Evolutionary conservation across 2,329 filamentous ascomycete genomes (phyloP).

Genomic region (Capronia coronata): DNA sequence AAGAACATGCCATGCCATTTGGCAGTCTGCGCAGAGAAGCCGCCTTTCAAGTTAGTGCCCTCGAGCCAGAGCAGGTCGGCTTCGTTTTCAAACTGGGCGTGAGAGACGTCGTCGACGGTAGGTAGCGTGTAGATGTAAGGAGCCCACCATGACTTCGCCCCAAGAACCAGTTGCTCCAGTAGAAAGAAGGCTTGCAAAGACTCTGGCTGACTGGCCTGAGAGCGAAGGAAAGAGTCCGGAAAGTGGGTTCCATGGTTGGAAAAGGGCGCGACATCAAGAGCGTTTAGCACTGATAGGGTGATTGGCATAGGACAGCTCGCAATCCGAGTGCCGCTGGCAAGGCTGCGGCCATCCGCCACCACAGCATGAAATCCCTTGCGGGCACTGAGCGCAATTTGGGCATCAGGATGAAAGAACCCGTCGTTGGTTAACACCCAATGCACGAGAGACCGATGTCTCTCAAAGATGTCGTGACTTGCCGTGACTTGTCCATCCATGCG

Average conservation of each 20-base stretch:
- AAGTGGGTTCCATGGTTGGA: constrained; percentile 25
- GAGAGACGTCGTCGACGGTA: constrained; percentile 53
- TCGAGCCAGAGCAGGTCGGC: constrained; percentile 51
- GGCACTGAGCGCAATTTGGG: constrained; percentile 20
- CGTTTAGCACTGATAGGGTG: constrained; percentile 28
- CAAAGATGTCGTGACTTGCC: constrained; percentile 12
- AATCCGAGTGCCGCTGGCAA: constrained; percentile 21
- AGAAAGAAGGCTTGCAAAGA: constrained; percentile 51
- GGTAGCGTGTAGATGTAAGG: constrained; percentile 62
- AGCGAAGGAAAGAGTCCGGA: constrained; percentile 23
- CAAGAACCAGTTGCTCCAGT: constrained; percentile 59
- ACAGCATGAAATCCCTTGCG: constrained; percentile 27
- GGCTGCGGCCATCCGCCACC: constrained; percentile 16
- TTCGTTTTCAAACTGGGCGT: constrained; percentile 59
- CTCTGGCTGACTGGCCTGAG: constrained; percentile 12
- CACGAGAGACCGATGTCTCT: constrained; percentile 21
- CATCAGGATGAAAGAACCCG: constrained; percentile 24
- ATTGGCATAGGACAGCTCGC: constrained; percentile 25
- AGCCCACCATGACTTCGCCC: constrained; percentile 57
- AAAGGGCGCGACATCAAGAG: constrained; percentile 26
- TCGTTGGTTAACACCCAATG: constrained; percentile 24
- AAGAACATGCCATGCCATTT: constrained; percentile 38
- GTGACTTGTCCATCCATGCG: constrained; percentile 7
- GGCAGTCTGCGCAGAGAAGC: constrained; percentile 31
- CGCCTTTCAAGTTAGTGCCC: constrained; percentile 31